These are phyloP conservation scores for Fusarium chaquense DNA, from an alignment of 2,329 filamentous ascomycete species.

Conservation along the genomic window DNA sequence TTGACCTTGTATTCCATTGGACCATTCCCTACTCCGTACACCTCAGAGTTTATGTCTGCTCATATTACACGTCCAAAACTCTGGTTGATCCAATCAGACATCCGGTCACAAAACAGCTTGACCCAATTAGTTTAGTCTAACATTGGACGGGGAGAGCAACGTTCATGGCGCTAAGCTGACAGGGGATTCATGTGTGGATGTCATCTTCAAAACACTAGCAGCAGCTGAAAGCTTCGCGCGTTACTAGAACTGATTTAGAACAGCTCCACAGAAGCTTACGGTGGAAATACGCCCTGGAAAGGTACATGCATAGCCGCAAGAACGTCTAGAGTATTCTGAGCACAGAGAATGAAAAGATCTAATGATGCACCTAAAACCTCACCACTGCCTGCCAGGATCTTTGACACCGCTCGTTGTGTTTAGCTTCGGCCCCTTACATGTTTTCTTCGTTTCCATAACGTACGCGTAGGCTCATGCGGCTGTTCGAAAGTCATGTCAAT, in stretches of 20 bases:
- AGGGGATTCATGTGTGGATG: neutral
- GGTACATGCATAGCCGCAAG: neutral
- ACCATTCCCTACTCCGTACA: too few species aligned
- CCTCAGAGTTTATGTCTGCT: neutral
- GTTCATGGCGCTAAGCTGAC: neutral
- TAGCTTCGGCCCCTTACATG: neutral
- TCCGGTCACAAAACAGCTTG: neutral
- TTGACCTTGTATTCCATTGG: too few species aligned
- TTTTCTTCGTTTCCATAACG: neutral
- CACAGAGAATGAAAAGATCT: neutral
- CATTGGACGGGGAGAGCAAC: neutral
- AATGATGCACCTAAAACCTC: neutral
- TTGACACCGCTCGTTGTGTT: neutral
- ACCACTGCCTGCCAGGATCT: neutral
- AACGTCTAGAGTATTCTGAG: neutral
- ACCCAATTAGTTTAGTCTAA: neutral
- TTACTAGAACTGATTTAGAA: neutral
- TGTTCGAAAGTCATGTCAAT: neutral
- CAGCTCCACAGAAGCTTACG: neutral
- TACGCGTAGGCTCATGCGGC: neutral
- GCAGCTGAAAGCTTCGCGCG: neutral
- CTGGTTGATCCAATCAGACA: neutral
- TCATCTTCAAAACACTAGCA: neutral
- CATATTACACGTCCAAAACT: neutral
- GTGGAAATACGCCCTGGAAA: neutral